These are phyloP conservation scores for Crithidia fasciculata DNA, from an alignment of 208 protist genomes.

Conservation along the genomic window DNA sequence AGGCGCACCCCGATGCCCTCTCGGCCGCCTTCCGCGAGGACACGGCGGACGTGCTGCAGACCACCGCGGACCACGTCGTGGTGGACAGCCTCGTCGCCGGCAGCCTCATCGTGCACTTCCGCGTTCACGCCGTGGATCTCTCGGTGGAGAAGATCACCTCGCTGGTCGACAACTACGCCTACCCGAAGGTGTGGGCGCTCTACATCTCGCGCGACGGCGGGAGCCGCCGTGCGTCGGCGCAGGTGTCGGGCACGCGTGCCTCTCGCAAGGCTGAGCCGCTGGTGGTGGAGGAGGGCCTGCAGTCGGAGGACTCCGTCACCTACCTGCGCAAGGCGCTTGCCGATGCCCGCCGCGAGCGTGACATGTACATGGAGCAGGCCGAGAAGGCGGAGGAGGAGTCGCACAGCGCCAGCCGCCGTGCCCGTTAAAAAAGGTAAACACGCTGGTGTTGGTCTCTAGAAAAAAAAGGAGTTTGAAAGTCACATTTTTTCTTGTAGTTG, in stretches of 20 bases:
- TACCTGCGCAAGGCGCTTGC: constrained; percentile 62
- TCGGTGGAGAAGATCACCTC: constrained; percentile 20
- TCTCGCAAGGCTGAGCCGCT: constrained; percentile 36
- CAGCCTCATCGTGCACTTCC: constrained; percentile 52
- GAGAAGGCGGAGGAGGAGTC: constrained; percentile 30
- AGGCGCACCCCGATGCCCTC: constrained; percentile 26
- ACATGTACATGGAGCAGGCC: constrained; percentile 47
- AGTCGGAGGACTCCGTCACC: constrained; percentile 48
- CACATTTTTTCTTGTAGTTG: background rate
- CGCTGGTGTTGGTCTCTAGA: background rate
- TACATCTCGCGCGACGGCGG: constrained; percentile 38
- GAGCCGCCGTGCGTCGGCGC: background rate
- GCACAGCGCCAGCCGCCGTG: constrained; percentile 7
- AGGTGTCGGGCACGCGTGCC: constrained; percentile 19
- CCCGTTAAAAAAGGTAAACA: background rate
- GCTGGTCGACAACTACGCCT: constrained; percentile 45
- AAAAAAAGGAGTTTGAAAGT: too few relatives aligned
- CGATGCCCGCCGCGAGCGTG: constrained; percentile 57
- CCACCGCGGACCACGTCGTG: constrained; percentile 17
- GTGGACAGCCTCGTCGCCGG: constrained; percentile 38
- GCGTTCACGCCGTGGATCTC: constrained; percentile 31
- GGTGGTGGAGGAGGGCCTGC: constrained; percentile 38
- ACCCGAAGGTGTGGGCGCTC: constrained; percentile 59
- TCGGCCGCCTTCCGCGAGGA: constrained; percentile 42
- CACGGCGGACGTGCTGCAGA: constrained; percentile 46